Evolutionary conservation across 768 basidiomycete genomes (phyloP).

Genomic region (Mycena albidolilacea): DNA sequence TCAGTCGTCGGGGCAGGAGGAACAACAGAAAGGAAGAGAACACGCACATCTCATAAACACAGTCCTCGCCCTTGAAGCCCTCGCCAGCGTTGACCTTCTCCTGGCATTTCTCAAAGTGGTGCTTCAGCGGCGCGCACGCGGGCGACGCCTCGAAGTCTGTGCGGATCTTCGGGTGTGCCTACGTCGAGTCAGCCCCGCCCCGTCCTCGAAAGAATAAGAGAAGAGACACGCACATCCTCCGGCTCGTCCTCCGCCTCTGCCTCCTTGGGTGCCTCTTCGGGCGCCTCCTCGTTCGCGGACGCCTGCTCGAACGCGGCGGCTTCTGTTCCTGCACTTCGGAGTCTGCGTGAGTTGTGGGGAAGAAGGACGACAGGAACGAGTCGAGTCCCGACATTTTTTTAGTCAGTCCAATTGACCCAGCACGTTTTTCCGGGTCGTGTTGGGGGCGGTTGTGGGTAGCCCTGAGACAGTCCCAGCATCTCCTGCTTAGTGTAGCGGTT

Average conservation of each 20-base stretch:
- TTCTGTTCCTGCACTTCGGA: not conserved
- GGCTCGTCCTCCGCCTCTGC: constrained; percentile 21
- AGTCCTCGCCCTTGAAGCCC: constrained; percentile 93
- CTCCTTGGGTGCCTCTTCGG: not conserved
- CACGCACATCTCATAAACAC: constrained; percentile 90
- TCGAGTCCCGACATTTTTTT: not conserved
- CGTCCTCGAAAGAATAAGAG: not conserved
- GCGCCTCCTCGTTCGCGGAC: not conserved
- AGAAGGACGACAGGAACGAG: not conserved
- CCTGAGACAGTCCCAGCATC: too few relatives aligned
- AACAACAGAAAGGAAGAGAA: constrained; percentile 40
- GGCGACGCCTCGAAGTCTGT: constrained; percentile 80
- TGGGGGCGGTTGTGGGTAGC: too few relatives aligned
- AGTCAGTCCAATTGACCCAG: too few relatives aligned
- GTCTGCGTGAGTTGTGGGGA: not conserved
- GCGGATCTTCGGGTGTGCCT: constrained; percentile 80
- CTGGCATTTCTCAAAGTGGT: constrained; percentile 93
- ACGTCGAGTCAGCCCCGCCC: not conserved
- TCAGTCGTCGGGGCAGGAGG: constrained; percentile 16
- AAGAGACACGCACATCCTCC: constrained; percentile 19
- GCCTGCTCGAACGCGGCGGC: not conserved
- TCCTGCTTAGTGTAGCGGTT: too few relatives aligned
- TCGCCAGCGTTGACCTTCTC: constrained; percentile 88
- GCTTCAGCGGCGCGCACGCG: constrained; percentile 77
- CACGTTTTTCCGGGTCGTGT: too few relatives aligned